Base-by-base conservation (phyloP, 106 monocot species). In the Dendrobium chrysotoxum region DNA sequence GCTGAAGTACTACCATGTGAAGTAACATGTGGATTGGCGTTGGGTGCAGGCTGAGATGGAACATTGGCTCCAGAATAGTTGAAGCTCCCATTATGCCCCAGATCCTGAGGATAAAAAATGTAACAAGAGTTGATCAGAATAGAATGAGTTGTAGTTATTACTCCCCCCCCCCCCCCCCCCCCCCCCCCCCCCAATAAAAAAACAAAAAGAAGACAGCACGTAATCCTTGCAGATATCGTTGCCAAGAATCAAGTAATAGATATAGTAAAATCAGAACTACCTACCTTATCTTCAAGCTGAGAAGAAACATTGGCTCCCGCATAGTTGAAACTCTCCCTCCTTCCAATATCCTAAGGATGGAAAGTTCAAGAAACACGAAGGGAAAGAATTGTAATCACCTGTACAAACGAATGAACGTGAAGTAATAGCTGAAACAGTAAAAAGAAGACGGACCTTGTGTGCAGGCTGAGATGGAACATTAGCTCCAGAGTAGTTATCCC, bases 301-400 rank as follows among this genome's bases (percentile, higher is more conserved):
- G 83, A 39, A 64, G 87, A 66, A 58, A 31, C 0, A 28, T 83
- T 58, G 18, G 73, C 76, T 80, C 74, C 78, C 76, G 86, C 72
- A 7, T 73, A 83, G 67, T 50, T 81, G 79, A 90, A 85, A 79
- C 83, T 93, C 31, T 82, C 83, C 41, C 79, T 89, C 82, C 76
- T 87, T 46, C 79, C 76, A 7, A 86, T 76, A 75, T 89, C 87
- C 90, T 83, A 85, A 21, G 28, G 41, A 41, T 54, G 55, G 3
- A 53, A 64, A 57, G 16, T 76, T 28, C 30, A 38, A 31, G 16
- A 71, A 71, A 38, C 28, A 38, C 17, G 12, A 71, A 5, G 5
- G 16, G 71, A 71, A 28, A 71, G 71, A 13, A 38, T 71, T 28
- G 38, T 13, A 71, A 71, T 38, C 15, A 39, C 12, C 16, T 16